Conservation (phyloP, 2,329 filamentous ascomycete genomes). For the Rhynchosporium graminicola region DNA sequence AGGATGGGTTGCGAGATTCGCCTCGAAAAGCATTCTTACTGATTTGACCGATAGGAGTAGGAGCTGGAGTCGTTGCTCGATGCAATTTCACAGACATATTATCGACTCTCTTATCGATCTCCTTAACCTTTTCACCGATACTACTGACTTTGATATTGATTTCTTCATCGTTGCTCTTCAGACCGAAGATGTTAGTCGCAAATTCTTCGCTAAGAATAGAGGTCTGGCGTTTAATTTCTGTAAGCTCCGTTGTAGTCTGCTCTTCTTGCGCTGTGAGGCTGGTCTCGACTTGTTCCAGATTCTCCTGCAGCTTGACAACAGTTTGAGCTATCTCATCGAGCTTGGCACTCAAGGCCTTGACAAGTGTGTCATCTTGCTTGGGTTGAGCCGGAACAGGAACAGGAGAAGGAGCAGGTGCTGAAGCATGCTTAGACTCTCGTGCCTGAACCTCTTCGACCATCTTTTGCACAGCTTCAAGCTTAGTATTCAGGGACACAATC, state of each 20-base stretch:
- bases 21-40: not conserved
- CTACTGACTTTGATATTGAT: not conserved
- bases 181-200: not conserved
- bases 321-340: not conserved
- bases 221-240: not conserved
- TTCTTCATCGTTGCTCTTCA: not conserved
- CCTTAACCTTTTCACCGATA: not conserved
- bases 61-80: not conserved
- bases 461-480: not conserved
- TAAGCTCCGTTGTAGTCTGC: not conserved
- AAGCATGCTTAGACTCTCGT: not conserved
- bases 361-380: not conserved
- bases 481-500: not conserved
- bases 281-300: constrained; percentile 2
- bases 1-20: not conserved
- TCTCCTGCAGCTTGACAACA: not conserved
- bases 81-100: not conserved
- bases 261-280: not conserved
- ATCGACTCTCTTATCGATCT: not conserved
- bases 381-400: too few species aligned
- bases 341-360: not conserved
- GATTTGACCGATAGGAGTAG: not conserved
- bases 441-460: not conserved
- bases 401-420: not conserved
- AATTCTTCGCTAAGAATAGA: not conserved